phyloP scores from a whole-genome alignment of 2,329 filamentous ascomycete genomes.

The Hypoxylon sp. region DNA sequence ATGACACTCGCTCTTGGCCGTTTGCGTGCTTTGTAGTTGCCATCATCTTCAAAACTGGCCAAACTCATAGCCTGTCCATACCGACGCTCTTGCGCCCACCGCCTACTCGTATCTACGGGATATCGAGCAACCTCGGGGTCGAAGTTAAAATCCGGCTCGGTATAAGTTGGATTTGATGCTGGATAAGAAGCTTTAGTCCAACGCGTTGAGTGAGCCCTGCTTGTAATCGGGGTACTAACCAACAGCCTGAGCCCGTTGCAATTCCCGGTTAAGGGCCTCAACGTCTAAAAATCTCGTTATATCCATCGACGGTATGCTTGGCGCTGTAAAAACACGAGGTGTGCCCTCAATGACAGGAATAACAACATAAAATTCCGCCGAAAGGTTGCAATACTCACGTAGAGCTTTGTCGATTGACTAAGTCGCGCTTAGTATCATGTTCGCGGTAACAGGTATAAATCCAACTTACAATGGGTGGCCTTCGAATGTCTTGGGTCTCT shows the following conservation, averaged over 20 bases:
- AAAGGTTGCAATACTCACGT: constrained; percentile 61
- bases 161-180: constrained; percentile 29
- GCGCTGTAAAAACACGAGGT: constrained; percentile 50
- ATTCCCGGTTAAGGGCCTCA: constrained; percentile 52
- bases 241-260: constrained; percentile 53
- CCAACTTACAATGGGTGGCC: constrained; percentile 51
- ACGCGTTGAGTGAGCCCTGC: not conserved
- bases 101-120: constrained; percentile 20
- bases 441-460: not conserved
- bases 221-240: too few species aligned
- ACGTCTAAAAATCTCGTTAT: constrained; percentile 58
- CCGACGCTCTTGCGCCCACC: constrained; percentile 26
- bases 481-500: constrained; percentile 49
- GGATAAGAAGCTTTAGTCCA: constrained; percentile 12
- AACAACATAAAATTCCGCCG: constrained; percentile 61
- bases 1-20: constrained; percentile 44
- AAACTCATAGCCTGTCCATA: constrained; percentile 30
- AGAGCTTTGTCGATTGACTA: constrained; percentile 62
- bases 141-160: constrained; percentile 31
- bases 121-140: constrained; percentile 28
- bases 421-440: constrained; percentile 27
- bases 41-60: constrained; percentile 44
- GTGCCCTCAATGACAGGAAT: constrained; percentile 60
- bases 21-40: constrained; percentile 49
- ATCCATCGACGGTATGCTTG: constrained; percentile 33